Base-by-base conservation (phyloP, 352 stramenopile species). In the Albugo candida region DNA sequence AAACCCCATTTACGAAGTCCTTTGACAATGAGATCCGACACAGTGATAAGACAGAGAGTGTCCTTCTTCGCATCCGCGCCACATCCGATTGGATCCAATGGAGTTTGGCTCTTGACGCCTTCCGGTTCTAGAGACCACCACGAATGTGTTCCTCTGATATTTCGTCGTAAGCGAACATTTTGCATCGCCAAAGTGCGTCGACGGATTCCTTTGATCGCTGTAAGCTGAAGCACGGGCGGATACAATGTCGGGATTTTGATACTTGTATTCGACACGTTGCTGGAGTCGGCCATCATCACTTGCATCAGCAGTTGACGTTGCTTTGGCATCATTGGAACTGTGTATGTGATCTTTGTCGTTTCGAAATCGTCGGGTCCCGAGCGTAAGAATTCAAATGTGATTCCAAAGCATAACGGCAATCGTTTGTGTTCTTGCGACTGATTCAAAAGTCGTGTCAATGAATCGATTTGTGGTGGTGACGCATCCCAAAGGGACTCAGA, bases 1-100 rank as follows among this genome's bases (percentile, higher is more conserved):
- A 92, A 80, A 1, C 75, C 79, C 19, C 88, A 61, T 3, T 77
- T 71, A 6, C 63, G 81, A 14, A 92, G 59, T 13, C 77, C 79
- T 54, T 83, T 61, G 1, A 92, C 77, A 37, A 92, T 87, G 56
- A 83, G 81, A 56, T 92, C 79, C 13, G 77, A 91, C 6, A 91
- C 72, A 13, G 73, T 72, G 47, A 92, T 66, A 35, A 92, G 41
- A 47, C 79, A 92, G 16, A 72, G 70, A 16, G 52, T 67, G 2
- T 55, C 19, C 0, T 51, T 34, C 16, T 53, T 58, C 0, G 36
- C 58, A 47, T 55, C 6, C 3, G 38, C 3, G 17, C 17, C 20
- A 24, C 38, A 24, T 24, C 38, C 38, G 8, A 24, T 19, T 3
- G 17, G 38, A 24, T 43, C 38, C 38, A 43, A 19, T 43, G 38